Evolutionary conservation across 805 yeast genomes (phyloP), one percentile per base, ranked within the genome.

Genomic region (Brettanomyces custersianus): DNA sequence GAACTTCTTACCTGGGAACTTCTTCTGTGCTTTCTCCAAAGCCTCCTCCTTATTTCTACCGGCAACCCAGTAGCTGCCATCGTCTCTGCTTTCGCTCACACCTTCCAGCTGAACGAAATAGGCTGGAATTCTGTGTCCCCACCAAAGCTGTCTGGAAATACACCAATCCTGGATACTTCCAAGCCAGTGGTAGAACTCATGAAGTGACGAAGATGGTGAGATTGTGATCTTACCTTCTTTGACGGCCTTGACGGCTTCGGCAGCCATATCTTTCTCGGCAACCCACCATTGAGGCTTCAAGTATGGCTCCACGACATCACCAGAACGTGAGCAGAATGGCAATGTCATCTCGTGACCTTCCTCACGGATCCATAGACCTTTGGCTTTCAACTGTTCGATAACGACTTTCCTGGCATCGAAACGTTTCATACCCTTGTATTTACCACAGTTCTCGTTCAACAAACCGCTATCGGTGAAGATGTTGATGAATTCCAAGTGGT

Each of bases 271-370:
- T 51, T 70, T 71, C 65, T 88, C 96, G 42, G 84, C 66, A 46
- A 92, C 96, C 96, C 96, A 92, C 98, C 98, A 92, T 68, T 92
- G 98, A 42, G 98, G 98, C 67, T 92, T 92, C 65, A 92, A 71
- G 54, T 85, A 68, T 36, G 98, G 98, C 68, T 92, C 98, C 53
- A 92, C 88, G 45, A 92, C 69, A 63, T 92, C 98, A 47, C 96
- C 96, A 20, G 96, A 86, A 74, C 96, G 82, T 29, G 92, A 84
- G 66, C 98, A 92, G 36, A 74, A 63, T 48, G 98, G 98, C 43
- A 92, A 77, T 18, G 87, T 72, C 98, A 92, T 92, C 62, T 92
- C 95, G 57, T 92, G 90, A 59, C 87, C 96, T 59, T 79, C 70
- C 63, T 87, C 95, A 41, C 77, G 96, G 42, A 85, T 71, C 49